Evolutionary conservation across 1,284 basidiomycete species (phyloP).

Genomic region (Schizophyllum commune): DNA sequence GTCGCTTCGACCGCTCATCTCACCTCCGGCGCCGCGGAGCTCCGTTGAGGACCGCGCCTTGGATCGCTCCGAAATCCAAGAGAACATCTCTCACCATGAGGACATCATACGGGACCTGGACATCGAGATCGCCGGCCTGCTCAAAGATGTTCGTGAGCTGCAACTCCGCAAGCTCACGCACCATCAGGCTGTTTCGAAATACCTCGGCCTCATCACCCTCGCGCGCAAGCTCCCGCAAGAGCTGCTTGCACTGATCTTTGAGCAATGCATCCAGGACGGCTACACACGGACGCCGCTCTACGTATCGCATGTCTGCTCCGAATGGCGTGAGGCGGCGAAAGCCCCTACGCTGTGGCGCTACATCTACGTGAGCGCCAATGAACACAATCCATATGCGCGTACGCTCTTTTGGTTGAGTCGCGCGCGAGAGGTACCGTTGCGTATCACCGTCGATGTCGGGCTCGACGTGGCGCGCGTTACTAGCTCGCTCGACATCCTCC

Average conservation of each 20-base stretch:
- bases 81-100: conserved; percentile 31
- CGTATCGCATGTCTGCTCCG: conserved; percentile 51
- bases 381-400: conserved; percentile 32
- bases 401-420: conserved; percentile 45
- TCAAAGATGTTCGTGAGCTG: conserved; percentile 33
- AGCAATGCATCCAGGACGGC: conserved; percentile 38
- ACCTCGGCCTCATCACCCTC: conserved; percentile 43
- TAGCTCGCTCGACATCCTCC: conserved; percentile 33
- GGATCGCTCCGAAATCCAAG: conserved; percentile 10
- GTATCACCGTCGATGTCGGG: conserved; percentile 36
- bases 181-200: conserved; percentile 32
- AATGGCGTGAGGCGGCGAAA: conserved; percentile 48
- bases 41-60: background rate
- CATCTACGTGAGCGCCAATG: conserved; percentile 43
- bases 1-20: background rate
- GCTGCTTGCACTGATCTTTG: conserved; percentile 47
- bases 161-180: conserved; percentile 35
- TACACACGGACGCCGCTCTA: conserved; percentile 50
- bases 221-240: conserved; percentile 49
- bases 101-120: conserved; percentile 33
- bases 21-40: background rate
- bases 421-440: conserved; percentile 31
- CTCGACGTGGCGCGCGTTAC: conserved; percentile 19
- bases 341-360: conserved; percentile 52
- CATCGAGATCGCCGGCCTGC: conserved; percentile 32